A percentile compares a stretch with the other conserved stretches of the same genome.
phyloP scores from a whole-genome alignment of 2,329 filamentous ascomycete species.

The Emmonsiellopsis sp. region DNA sequence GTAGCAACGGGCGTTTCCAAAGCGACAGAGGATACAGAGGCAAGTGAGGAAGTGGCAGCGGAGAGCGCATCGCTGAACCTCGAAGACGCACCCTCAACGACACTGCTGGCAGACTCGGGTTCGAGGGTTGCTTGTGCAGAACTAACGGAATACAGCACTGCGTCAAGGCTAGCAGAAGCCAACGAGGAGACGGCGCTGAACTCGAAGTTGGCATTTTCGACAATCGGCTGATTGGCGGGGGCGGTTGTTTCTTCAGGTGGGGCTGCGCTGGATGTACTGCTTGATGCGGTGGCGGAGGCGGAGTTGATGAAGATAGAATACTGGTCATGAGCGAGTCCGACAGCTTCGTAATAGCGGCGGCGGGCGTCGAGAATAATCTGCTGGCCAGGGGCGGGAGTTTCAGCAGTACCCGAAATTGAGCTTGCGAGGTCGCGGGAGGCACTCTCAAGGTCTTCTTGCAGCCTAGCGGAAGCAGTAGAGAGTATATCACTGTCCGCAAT shows the following conservation, averaged over 20 bases:
- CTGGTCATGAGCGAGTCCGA: constrained; percentile 68
- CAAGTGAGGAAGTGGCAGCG: constrained; percentile 33
- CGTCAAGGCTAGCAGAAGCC: constrained; percentile 33
- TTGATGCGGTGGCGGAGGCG: constrained; percentile 48
- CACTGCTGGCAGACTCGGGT: constrained; percentile 26
- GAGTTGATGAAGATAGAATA: constrained; percentile 67
- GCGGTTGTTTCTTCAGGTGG: constrained; percentile 20
- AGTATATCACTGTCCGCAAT: constrained; percentile 43
- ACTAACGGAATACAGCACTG: constrained; percentile 31
- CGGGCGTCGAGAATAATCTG: constrained; percentile 49
- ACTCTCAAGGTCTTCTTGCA: constrained; percentile 60
- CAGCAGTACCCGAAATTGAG: constrained; percentile 54
- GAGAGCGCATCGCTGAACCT: constrained; percentile 36
- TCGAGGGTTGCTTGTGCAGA: constrained; percentile 25
- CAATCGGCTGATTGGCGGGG: constrained; percentile 14
- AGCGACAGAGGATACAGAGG: constrained; percentile 26
- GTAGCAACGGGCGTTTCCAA: constrained; percentile 21
- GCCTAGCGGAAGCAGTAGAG: constrained; percentile 59
- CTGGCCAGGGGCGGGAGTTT: constrained; percentile 44
- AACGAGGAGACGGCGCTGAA: constrained; percentile 27
- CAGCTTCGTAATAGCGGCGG: constrained; percentile 65
- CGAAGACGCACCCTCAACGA: constrained; percentile 35
- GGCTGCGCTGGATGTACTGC: constrained; percentile 25
- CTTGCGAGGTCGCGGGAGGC: constrained; percentile 63
- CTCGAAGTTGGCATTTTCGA: constrained; percentile 26